Percentiles rank a stretch among this genome's conserved stretches.
These are phyloP conservation scores for Aegle marmelos DNA, from an alignment of 345 rosid species.

Conservation along the genomic window DNA sequence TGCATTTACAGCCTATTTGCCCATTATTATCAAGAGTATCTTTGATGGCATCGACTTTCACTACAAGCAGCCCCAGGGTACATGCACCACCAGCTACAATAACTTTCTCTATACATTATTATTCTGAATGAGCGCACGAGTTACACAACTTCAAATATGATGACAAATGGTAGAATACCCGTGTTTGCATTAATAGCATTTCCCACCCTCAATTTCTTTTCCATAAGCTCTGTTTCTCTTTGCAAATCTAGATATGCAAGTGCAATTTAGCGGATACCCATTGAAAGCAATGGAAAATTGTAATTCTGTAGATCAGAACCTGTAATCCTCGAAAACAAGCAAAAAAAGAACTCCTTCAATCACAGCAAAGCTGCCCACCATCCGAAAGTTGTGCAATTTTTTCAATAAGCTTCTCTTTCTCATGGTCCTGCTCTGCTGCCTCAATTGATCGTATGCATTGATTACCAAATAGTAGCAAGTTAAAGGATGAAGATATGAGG, in stretches of 20 bases:
- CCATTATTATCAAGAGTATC: constrained; percentile 24
- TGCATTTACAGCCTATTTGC: constrained; percentile 18
- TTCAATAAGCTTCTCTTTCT: too few relatives aligned
- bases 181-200: constrained; percentile 29
- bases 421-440: too few relatives aligned
- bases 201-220: constrained; percentile 34
- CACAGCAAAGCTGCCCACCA: too few relatives aligned
- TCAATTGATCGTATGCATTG: too few relatives aligned
- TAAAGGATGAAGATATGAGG: too few relatives aligned
- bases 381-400: too few relatives aligned
- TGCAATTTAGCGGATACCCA: neutral
- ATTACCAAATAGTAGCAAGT: too few relatives aligned
- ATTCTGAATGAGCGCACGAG: neutral
- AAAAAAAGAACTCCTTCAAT: too few relatives aligned
- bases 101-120: neutral
- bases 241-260: neutral
- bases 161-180: constrained; percentile 6
- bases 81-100: neutral
- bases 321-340: neutral
- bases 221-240: constrained; percentile 21
- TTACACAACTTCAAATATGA: neutral
- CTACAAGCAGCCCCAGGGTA: neutral
- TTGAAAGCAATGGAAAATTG: neutral
- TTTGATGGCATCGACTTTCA: constrained; percentile 2
- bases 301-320: neutral